phyloP scores from a whole-genome alignment of 73 alveolate species.

The Blepharisma stoltei region DNA sequence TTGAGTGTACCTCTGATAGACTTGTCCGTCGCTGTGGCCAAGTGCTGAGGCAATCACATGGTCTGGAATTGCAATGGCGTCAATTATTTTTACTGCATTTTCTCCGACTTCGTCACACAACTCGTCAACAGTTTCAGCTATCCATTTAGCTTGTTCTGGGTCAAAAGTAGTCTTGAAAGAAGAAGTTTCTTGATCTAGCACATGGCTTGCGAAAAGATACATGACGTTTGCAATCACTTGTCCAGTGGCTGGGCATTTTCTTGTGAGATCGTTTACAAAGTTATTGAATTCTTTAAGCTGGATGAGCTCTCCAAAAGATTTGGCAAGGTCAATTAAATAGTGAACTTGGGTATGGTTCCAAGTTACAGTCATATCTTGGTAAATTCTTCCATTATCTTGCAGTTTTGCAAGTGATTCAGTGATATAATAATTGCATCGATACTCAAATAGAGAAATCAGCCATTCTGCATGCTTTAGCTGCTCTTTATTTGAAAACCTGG shows the following conservation, averaged over 20 bases:
- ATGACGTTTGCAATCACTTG: neutral
- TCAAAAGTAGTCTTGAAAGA: neutral
- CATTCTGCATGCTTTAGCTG: slow-evolving; percentile 12
- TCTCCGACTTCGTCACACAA: slow-evolving; percentile 12
- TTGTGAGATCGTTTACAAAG: neutral
- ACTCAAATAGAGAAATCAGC: neutral
- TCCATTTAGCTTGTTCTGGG: neutral
- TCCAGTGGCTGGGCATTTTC: neutral
- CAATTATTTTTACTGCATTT: slow-evolving; percentile 21
- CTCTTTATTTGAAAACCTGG: neutral
- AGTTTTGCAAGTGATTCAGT: slow-evolving; percentile 20
- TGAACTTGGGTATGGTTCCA: slow-evolving; percentile 19
- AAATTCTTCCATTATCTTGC: slow-evolving; percentile 21
- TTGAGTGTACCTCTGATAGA: slow-evolving; percentile 2
- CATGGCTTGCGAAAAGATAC: neutral
- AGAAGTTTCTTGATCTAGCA: neutral
- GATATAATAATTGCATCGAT: neutral
- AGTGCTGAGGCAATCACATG: neutral
- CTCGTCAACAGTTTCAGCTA: neutral
- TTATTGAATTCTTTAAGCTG: slow-evolving; percentile 23
- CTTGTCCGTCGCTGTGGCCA: slow-evolving; percentile 26
- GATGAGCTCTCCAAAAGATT: slow-evolving; percentile 28
- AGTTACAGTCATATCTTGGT: slow-evolving; percentile 24
- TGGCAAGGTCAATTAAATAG: slow-evolving; percentile 25
- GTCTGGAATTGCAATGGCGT: slow-evolving; percentile 27